phyloP scores from a whole-genome alignment of 1,284 basidiomycete species.

The Cryptococcus sp. region DNA sequence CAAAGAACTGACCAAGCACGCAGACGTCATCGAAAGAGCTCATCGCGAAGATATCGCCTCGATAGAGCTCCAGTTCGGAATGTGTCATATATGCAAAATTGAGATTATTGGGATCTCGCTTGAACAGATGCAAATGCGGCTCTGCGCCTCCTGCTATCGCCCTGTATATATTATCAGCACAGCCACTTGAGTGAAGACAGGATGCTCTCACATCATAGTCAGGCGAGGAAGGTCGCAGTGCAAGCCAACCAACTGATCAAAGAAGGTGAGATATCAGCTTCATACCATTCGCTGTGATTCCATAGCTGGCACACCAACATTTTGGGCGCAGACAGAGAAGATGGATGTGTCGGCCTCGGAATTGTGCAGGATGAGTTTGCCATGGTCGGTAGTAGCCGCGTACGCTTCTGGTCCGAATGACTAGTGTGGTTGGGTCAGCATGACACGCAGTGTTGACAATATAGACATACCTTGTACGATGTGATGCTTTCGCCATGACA shows the following conservation, averaged over 20 bases:
- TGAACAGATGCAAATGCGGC: slow-evolving; percentile 42
- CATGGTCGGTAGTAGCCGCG: slow-evolving; percentile 42
- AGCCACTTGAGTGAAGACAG: neutral
- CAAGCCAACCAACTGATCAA: slow-evolving; percentile 31
- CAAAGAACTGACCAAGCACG: slow-evolving; percentile 29
- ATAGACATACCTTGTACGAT: slow-evolving; percentile 26
- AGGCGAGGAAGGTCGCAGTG: slow-evolving; percentile 37
- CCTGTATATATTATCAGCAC: slow-evolving; percentile 9
- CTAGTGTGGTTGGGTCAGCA: slow-evolving; percentile 7
- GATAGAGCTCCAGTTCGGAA: slow-evolving; percentile 28
- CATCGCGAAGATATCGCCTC: slow-evolving; percentile 35
- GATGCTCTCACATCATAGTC: slow-evolving; percentile 34
- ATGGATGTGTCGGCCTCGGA: slow-evolving; percentile 21
- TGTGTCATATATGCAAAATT: slow-evolving; percentile 27
- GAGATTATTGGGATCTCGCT: slow-evolving; percentile 22
- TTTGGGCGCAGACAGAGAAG: slow-evolving; percentile 32
- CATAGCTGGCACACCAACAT: slow-evolving; percentile 17
- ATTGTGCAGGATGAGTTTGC: slow-evolving; percentile 34
- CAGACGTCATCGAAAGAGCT: slow-evolving; percentile 39
- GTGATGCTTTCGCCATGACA: slow-evolving; percentile 39
- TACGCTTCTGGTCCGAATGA: slow-evolving; percentile 24
- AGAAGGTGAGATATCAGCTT: too few relatives aligned
- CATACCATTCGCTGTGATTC: neutral
- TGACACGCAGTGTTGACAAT: too few relatives aligned
- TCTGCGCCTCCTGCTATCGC: slow-evolving; percentile 33